Base-by-base conservation (phyloP, 2,329 filamentous ascomycete species). In the Nemania sp. region DNA sequence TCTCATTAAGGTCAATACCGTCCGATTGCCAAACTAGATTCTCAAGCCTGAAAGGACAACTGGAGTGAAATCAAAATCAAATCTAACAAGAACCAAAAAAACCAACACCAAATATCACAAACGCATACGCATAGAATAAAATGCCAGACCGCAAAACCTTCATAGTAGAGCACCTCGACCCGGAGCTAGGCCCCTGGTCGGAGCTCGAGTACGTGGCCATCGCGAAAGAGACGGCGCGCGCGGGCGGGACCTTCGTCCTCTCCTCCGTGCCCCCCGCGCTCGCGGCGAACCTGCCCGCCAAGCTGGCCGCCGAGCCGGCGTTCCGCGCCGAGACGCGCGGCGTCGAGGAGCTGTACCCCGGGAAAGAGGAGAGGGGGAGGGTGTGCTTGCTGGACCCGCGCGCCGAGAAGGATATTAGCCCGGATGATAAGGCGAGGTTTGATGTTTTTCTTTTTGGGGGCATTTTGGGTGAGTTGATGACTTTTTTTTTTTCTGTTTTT, bases 141-240 rank as follows among this genome's bases (percentile, higher is more conserved):
- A 77, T 77, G 75, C 71, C 75, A 3, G 62, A 64, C 51, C 72
- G 79, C 72, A 92, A 94, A 81, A 94, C 90, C 51, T 98, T 96
- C 82, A 92, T 98, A 76, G 94, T 98, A 75, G 95, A 98, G 84
- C 95, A 99, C 81, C 90, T 99, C 72, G 96, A 99, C 82, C 91
- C 93, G 47, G 96, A 99, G 81, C 87, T 99, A 32, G 96, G 97
- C 38, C 88, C 89, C 47, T 99, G 96, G 96, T 98, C 96, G 26
- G 90, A 93, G 71, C 88, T 98, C 61, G 96, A 99, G 83, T 99
- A 99, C 83, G 84, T 89, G 63, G 88, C 92, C 76, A 98, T 99
- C 78, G 93, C 93, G 59, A 84, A 87, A 68, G 96, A 99, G 84
- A 93, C 92, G 60, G 83, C 89, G 70, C 86, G 86, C 26, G 82